Conservation (phyloP, 1,284 basidiomycete genomes). For the Apiotrichum veenhuisii region DNA sequence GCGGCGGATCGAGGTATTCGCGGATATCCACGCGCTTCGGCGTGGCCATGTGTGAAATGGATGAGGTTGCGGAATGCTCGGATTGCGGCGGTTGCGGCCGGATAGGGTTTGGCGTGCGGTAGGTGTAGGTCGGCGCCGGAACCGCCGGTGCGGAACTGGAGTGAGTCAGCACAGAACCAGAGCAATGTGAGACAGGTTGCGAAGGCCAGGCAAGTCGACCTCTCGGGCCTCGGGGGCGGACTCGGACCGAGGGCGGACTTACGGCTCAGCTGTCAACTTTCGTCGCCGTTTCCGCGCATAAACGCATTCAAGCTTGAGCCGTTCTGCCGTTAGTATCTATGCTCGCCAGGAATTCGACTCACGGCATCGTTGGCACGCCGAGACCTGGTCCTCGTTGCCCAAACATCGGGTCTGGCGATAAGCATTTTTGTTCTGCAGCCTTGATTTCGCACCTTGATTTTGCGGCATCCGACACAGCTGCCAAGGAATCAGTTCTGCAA, state of each 20-base stretch:
- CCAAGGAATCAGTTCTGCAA: background rate
- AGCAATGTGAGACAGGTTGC: background rate
- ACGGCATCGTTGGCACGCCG: slow-evolving; percentile 6
- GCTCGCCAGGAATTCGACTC: background rate
- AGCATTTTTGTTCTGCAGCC: background rate
- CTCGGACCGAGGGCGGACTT: background rate
- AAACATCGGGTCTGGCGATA: slow-evolving; percentile 2
- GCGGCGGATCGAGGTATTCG: background rate
- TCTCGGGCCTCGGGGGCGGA: no score
- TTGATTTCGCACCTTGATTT: background rate
- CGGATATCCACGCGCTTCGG: slow-evolving; percentile 1
- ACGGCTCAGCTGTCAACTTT: background rate
- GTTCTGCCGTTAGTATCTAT: background rate
- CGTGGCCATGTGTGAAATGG: background rate
- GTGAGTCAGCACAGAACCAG: background rate
- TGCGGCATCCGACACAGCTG: slow-evolving; percentile 1
- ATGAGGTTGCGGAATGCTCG: background rate
- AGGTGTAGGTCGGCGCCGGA: background rate
- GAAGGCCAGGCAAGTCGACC: no score
- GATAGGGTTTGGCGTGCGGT: slow-evolving; percentile 1
- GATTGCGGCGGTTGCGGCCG: background rate
- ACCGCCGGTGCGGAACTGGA: background rate
- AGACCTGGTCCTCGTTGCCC: slow-evolving; percentile 5
- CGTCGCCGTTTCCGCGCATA: slow-evolving; percentile 4
- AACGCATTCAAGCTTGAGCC: slow-evolving; percentile 3